Evolutionary conservation across 1,284 basidiomycete species (phyloP).

Genomic region (Pascua sp.): DNA sequence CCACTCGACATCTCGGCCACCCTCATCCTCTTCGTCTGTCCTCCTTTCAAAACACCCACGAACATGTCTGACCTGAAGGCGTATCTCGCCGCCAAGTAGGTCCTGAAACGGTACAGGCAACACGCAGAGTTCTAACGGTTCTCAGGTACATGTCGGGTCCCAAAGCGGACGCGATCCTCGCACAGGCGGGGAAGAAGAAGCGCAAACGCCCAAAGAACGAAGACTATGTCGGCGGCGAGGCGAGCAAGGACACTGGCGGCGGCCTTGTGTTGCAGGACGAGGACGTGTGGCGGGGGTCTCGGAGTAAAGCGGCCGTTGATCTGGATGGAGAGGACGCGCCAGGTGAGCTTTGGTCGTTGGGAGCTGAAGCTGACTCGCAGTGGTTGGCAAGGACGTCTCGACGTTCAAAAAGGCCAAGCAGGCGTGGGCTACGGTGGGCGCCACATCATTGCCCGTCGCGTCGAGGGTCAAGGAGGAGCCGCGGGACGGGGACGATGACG

Average conservation of each 20-base stretch:
- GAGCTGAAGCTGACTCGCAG: conserved; percentile 16
- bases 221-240: conserved; percentile 47
- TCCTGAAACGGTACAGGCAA: background rate
- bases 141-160: conserved; percentile 88
- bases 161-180: conserved; percentile 91
- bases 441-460: conserved; percentile 27
- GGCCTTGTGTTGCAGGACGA: conserved; percentile 47
- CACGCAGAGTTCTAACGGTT: conserved; percentile 1
- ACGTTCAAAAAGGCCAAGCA: conserved; percentile 42
- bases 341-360: conserved; percentile 33
- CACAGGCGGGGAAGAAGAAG: conserved; percentile 57
- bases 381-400: conserved; percentile 39
- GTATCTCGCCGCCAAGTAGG: conserved; percentile 53
- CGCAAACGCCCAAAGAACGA: conserved; percentile 67
- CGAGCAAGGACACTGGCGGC: conserved; percentile 6
- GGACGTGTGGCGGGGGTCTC: conserved; percentile 54
- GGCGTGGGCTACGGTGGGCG: conserved; percentile 38
- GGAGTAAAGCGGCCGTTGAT: conserved; percentile 31
- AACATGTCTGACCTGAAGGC: conserved; percentile 52
- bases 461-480: conserved; percentile 27
- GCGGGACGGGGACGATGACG: conserved; percentile 12
- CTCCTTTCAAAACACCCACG: background rate
- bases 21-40: background rate
- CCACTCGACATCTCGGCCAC: background rate
- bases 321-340: conserved; percentile 48